Base-by-base conservation (phyloP, 352 stramenopile genomes). In the Blastocystis sp. region DNA sequence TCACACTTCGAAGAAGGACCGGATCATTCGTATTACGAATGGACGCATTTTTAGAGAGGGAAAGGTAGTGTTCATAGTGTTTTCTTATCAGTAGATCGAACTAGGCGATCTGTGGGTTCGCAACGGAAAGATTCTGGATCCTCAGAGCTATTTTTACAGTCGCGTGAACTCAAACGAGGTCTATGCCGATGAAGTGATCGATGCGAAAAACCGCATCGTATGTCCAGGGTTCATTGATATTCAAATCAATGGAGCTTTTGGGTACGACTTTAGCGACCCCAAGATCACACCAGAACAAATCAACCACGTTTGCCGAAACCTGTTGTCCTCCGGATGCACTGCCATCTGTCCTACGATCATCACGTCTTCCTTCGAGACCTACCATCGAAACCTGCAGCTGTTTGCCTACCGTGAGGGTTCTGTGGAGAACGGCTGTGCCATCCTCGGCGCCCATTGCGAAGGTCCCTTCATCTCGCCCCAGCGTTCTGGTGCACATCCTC, bases 271-370 rank as follows among this genome's bases (percentile, higher is more conserved):
- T 90, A 95, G 93, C 7, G 92, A 92, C 79, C 91, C 91, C 16
- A 79, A 69, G n/a, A 91, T 93, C 30, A 91, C 91, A 20, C 47
- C 88, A 24, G 76, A 92, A 62, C 85, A 93, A 43, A 91, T 95
- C 53, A 76, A 92, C 55, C 88, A 91, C 11, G 92, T 94, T n/a
- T 88, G 91, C 20, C 90, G 92, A 47, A 73, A 82, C 3, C 91
- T 96, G n/a, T 90, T 94, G 18, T 41, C 73, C 30, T 93, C 92
- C 26, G 94, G 94, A 20, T 93, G 95, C 53, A 96, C 94, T 4
- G 92, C 92, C 30, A 96, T 96, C 87, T 96, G 93, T 87, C 94
- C 94, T n/a, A 97, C 94, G 16, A 91, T 97, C 75, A 94, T 96
- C 18, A 95, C 93, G n/a, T 95, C 93, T 3, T 90, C 87, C 0